Percentiles rank a stretch among this genome's conserved stretches.
Conservation (phyloP, 1,139 yeast genomes). For the Debaryomycetaceae sp. region DNA sequence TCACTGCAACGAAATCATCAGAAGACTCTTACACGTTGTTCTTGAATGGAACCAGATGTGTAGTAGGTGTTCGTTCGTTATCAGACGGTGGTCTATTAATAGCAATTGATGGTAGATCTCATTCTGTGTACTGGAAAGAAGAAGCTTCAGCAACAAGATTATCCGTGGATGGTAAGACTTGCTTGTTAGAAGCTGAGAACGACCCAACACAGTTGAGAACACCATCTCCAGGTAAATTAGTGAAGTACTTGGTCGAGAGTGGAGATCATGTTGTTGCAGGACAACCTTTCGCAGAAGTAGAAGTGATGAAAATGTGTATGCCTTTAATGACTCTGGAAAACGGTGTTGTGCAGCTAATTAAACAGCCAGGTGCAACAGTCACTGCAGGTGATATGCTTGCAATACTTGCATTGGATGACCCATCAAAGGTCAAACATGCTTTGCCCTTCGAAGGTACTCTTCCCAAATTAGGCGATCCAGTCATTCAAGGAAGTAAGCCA, state of each 20-base stretch:
- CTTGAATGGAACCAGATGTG: slow-evolving; percentile 88
- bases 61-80: slow-evolving; percentile 79
- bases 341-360: slow-evolving; percentile 87
- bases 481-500: slow-evolving; percentile 78
- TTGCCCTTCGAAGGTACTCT: slow-evolving; percentile 91
- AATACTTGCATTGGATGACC: slow-evolving; percentile 90
- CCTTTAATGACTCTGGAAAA: slow-evolving; percentile 88
- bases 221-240: slow-evolving; percentile 98
- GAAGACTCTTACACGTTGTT: slow-evolving; percentile 81
- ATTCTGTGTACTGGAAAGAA: slow-evolving; percentile 95
- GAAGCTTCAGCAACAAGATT: slow-evolving; percentile 95
- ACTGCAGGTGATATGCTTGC: slow-evolving; percentile 97
- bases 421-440: slow-evolving; percentile 96
- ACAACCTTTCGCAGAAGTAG: slow-evolving; percentile 96
- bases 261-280: slow-evolving; percentile 94
- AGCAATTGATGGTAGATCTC: slow-evolving; percentile 88
- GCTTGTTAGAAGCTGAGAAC: slow-evolving; percentile 87
- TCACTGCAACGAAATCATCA: slow-evolving; percentile 92
- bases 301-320: slow-evolving; percentile 98
- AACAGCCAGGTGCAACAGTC: slow-evolving; percentile 97
- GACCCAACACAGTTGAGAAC: slow-evolving; percentile 98
- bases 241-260: slow-evolving; percentile 86
- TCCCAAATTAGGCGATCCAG: slow-evolving; percentile 84
- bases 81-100: slow-evolving; percentile 93
- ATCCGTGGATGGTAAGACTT: slow-evolving; percentile 92